These are phyloP conservation scores for Ramaria sp. DNA, from an alignment of 768 basidiomycete genomes.

Conservation along the genomic window DNA sequence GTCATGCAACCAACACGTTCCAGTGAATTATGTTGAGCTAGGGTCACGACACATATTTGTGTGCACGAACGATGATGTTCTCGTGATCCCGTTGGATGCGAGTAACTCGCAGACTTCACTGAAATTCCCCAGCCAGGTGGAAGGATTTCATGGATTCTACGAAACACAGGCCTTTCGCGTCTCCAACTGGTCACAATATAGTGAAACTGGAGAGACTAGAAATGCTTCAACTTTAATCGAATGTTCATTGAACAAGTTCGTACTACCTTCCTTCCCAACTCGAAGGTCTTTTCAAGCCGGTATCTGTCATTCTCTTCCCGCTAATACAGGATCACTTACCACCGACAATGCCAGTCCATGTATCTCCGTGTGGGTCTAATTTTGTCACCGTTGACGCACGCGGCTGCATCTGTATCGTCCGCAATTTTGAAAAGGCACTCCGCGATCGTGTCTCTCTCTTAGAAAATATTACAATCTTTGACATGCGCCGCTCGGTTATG, in stretches of 20 bases:
- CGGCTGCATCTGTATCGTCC: conserved; percentile 20
- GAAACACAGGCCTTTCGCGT: neutral
- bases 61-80: conserved; percentile 36
- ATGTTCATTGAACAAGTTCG: neutral
- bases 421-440: conserved; percentile 24
- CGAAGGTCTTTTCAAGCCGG: conserved; percentile 1
- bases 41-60: conserved; percentile 47
- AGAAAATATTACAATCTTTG: conserved; percentile 14
- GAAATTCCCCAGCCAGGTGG: conserved; percentile 30
- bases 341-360: conserved; percentile 20
- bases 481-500: conserved; percentile 12
- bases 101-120: conserved; percentile 21
- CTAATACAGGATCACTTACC: neutral
- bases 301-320: neutral
- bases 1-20: conserved; percentile 18
- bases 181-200: neutral
- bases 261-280: neutral
- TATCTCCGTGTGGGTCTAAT: conserved; percentile 25
- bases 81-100: conserved; percentile 29
- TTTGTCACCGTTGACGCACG: conserved; percentile 19
- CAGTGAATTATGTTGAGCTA: conserved; percentile 55
- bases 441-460: conserved; percentile 14
- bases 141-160: conserved; percentile 13
- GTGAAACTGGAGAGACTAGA: neutral
- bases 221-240: neutral